Percentiles rank a stretch among this genome's conserved stretches.
Evolutionary conservation across 2,329 filamentous ascomycete species (phyloP).

Genomic region (Talaromyces sp.): DNA sequence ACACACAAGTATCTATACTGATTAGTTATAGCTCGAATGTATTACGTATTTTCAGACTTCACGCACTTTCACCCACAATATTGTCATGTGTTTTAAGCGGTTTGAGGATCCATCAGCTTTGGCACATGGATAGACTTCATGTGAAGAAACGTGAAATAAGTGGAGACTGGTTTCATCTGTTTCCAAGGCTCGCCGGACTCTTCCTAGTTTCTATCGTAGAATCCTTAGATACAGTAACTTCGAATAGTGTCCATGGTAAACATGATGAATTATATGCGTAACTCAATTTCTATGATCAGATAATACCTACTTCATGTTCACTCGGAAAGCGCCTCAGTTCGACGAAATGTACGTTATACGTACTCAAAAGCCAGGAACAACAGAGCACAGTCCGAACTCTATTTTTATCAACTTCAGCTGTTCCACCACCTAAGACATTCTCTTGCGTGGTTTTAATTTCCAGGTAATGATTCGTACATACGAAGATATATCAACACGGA

Average conservation of each 20-base stretch:
- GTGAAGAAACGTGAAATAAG: background rate
- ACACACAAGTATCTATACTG: background rate
- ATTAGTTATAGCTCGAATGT: background rate
- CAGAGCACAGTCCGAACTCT: background rate
- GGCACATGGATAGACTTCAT: background rate
- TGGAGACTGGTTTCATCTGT: background rate
- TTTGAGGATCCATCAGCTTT: background rate
- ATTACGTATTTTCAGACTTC: background rate
- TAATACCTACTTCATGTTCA: background rate
- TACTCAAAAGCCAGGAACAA: background rate
- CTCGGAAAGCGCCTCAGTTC: background rate
- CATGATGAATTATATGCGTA: background rate
- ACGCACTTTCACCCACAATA: background rate
- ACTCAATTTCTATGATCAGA: background rate
- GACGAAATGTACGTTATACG: background rate
- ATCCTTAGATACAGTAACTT: background rate
- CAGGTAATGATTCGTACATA: too few species aligned
- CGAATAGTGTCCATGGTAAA: background rate
- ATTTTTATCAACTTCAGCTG: background rate
- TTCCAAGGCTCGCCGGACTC: background rate
- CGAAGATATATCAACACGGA: background rate
- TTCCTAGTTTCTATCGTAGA: too few species aligned
- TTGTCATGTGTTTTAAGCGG: background rate
- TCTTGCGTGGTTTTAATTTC: too few species aligned
- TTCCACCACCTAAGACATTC: background rate